Percentiles rank a stretch among this genome's conserved stretches.
phyloP scores from a whole-genome alignment of 2,329 filamentous ascomycete species.

The Diaporthe sp. region DNA sequence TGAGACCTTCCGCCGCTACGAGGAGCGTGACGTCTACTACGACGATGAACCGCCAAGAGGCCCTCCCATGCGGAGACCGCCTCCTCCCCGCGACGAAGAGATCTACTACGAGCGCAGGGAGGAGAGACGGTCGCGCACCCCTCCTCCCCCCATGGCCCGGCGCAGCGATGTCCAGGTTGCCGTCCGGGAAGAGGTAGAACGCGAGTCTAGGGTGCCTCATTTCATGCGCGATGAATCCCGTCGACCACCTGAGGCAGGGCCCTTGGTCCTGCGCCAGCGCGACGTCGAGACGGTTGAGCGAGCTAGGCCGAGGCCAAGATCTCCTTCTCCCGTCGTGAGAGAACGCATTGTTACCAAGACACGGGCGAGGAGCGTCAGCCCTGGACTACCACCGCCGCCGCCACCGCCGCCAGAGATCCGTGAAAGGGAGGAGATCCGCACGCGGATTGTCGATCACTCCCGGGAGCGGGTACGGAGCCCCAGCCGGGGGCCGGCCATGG shows the following conservation, averaged over 20 bases:
- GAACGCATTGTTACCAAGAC: constrained; percentile 57
- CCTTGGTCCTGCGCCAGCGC: constrained; percentile 67
- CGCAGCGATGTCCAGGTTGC: constrained; percentile 54
- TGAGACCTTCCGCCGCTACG: constrained; percentile 51
- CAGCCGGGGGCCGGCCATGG: constrained; percentile 40
- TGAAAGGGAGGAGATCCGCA: constrained; percentile 50
- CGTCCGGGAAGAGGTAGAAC: constrained; percentile 59
- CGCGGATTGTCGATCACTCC: constrained; percentile 49
- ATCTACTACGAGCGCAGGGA: constrained; percentile 39
- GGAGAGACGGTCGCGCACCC: constrained; percentile 36
- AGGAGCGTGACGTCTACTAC: constrained; percentile 62
- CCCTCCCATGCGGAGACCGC: constrained; percentile 35
- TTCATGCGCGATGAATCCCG: constrained; percentile 67
- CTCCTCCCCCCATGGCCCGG: constrained; percentile 39
- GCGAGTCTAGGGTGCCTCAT: constrained; percentile 59
- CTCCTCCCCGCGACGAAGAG: constrained; percentile 41
- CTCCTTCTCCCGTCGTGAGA: constrained; percentile 57
- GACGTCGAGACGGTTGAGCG: constrained; percentile 69
- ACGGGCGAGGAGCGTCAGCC: constrained; percentile 59
- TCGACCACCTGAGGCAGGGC: constrained; percentile 60
- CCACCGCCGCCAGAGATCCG: constrained; percentile 44
- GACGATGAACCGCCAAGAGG: constrained; percentile 46
- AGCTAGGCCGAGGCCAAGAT: constrained; percentile 59
- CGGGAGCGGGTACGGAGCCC: constrained; percentile 50
- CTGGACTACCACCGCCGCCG: constrained; percentile 49